phyloP scores from a whole-genome alignment of 257 asterid species.

The Ilex aquifolium region DNA sequence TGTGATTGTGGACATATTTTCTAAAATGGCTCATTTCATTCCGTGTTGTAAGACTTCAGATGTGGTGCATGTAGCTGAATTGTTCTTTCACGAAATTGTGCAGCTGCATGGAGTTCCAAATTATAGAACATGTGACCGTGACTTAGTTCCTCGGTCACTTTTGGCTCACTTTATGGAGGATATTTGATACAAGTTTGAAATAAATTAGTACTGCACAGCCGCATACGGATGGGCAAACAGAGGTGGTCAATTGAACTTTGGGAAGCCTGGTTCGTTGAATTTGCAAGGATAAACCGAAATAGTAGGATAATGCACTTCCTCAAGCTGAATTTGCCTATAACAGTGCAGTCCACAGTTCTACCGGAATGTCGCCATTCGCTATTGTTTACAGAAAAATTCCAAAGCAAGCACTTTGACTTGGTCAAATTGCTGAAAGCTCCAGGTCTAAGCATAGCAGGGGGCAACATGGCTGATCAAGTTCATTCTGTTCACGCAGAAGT shows the following conservation, averaged over 20 bases:
- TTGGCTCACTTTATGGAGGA: background rate
- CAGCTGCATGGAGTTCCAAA: background rate
- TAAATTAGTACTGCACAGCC: background rate
- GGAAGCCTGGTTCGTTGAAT: background rate
- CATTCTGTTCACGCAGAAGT: no score
- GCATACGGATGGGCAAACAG: background rate
- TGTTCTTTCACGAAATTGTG: no score
- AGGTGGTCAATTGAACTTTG: background rate
- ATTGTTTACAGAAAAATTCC: no score
- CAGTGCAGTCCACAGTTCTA: no score
- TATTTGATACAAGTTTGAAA: background rate
- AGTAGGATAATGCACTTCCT: background rate
- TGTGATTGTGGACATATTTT: background rate
- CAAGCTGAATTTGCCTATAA: no score
- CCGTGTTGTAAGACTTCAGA: background rate
- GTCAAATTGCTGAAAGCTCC: no score
- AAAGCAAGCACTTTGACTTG: no score
- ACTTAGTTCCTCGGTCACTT: background rate
- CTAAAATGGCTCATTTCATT: background rate
- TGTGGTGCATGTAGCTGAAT: background rate
- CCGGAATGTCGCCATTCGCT: no score
- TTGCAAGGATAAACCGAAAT: no score
- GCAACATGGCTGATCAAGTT: no score
- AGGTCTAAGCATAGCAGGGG: no score
- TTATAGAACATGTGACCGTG: background rate